Conservation (phyloP, 1,284 basidiomycete species). For the Pyrrhoderma lamaoense region DNA sequence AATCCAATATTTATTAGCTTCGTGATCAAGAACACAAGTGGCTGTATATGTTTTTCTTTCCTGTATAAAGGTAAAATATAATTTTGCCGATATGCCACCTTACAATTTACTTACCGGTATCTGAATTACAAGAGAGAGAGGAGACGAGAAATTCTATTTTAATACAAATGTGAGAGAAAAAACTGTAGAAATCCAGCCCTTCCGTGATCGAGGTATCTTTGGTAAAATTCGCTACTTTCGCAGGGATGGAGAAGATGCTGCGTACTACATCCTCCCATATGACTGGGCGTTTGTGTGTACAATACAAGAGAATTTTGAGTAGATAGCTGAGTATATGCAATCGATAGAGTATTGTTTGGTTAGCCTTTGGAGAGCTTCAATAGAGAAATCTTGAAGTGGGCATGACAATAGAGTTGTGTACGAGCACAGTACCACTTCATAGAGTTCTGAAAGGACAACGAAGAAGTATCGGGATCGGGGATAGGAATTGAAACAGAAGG, state of each 20-base stretch:
- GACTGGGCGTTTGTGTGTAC: conserved; percentile 27
- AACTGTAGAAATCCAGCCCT: conserved; percentile 42
- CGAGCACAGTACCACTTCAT: conserved; percentile 48
- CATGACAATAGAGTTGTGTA: conserved; percentile 54
- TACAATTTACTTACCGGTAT: conserved; percentile 25
- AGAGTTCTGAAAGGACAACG: conserved; percentile 41
- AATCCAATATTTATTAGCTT: conserved; percentile 61
- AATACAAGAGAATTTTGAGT: conserved; percentile 24
- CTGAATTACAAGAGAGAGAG: conserved; percentile 24
- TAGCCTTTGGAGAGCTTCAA: conserved; percentile 49
- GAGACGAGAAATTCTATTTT: conserved; percentile 48
- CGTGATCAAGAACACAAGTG: conserved; percentile 33
- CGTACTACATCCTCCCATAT: conserved; percentile 67
- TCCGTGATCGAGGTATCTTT: background rate
- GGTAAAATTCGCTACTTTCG: conserved; percentile 55
- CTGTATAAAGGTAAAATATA: background rate
- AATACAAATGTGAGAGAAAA: conserved; percentile 44
- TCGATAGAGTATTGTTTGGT: conserved; percentile 59
- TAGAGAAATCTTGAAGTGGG: conserved; percentile 39
- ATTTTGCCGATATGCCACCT: background rate
- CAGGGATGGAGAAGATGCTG: conserved; percentile 52
- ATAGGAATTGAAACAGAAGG: conserved; percentile 60
- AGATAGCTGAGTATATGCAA: conserved; percentile 49
- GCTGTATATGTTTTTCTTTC: conserved; percentile 26
- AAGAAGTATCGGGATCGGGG: conserved; percentile 44